phyloP scores from a whole-genome alignment of 2,329 filamentous ascomycete species.

The Ophiostoma sp. region DNA sequence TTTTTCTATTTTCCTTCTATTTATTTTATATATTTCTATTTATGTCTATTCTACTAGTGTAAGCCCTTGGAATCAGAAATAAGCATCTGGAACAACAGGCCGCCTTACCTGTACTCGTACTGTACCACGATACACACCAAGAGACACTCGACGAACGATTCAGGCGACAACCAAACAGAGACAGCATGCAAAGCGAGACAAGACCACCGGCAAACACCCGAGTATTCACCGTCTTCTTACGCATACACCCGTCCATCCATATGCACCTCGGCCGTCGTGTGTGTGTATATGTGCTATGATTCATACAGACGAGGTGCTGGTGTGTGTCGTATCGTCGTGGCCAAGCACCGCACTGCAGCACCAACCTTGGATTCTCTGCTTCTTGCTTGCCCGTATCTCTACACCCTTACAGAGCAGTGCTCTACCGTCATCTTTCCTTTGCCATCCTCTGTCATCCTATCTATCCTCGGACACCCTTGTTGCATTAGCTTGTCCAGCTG shows the following conservation, averaged over 20 bases:
- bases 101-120: background rate
- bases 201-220: background rate
- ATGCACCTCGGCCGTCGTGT: background rate
- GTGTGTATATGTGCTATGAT: background rate
- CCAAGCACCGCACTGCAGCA: background rate
- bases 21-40: background rate
- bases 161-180: background rate
- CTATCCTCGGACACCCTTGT: background rate
- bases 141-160: background rate
- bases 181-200: background rate
- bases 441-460: too few species aligned
- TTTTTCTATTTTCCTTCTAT: background rate
- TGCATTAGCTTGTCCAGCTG: background rate
- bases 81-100: too few species aligned
- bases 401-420: too few species aligned
- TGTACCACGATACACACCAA: background rate
- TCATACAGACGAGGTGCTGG: background rate
- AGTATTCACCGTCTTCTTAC: background rate
- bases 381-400: background rate
- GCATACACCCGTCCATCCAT: background rate
- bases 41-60: background rate
- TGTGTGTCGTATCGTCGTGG: background rate
- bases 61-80: too few species aligned
- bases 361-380: background rate
- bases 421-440: too few species aligned